Evolutionary conservation across 1,284 basidiomycete species (phyloP).

Genomic region (Tylopilus sp.): DNA sequence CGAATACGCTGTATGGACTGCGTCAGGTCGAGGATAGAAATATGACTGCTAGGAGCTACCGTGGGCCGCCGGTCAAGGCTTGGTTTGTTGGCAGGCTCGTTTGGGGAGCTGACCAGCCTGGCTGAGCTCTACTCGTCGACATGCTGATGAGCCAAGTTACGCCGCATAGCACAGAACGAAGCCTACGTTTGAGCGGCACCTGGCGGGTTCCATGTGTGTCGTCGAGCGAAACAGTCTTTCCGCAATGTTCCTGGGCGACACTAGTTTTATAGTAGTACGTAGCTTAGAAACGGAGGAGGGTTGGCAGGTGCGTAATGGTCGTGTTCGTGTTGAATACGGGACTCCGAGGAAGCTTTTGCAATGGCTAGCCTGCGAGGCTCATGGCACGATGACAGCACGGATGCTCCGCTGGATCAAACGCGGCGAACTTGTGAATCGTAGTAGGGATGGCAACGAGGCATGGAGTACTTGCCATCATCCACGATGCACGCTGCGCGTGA

Average conservation of each 20-base stretch:
- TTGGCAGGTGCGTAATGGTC: not conserved
- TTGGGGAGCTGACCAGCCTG: not conserved
- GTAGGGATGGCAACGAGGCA: slow-evolving; percentile 9
- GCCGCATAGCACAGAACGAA: not conserved
- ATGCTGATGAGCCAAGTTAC: slow-evolving; percentile 1
- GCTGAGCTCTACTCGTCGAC: slow-evolving; percentile 9
- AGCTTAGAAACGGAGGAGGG: not conserved
- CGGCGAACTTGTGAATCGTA: slow-evolving; percentile 17
- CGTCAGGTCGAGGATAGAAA: slow-evolving; percentile 4
- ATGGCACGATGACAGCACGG: slow-evolving; percentile 1
- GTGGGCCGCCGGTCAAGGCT: not conserved
- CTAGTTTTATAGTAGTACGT: slow-evolving; percentile 14
- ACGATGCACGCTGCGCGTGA: slow-evolving; percentile 11
- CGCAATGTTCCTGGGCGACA: not conserved
- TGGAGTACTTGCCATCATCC: not conserved
- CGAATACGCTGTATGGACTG: slow-evolving; percentile 2
- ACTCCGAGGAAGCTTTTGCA: slow-evolving; percentile 4
- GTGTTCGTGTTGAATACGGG: slow-evolving; percentile 5
- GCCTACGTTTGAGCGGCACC: slow-evolving; percentile 13
- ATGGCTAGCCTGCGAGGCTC: slow-evolving; percentile 1
- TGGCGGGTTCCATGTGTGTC: slow-evolving; percentile 4
- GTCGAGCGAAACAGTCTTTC: not conserved
- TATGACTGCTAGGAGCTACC: slow-evolving; percentile 9
- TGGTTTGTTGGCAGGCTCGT: not conserved
- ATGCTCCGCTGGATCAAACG: slow-evolving; percentile 10